A percentile compares a stretch with the other conserved stretches of the same genome.
phyloP scores from a whole-genome alignment of 2,329 filamentous ascomycete species.

The Penicillium expansum region DNA sequence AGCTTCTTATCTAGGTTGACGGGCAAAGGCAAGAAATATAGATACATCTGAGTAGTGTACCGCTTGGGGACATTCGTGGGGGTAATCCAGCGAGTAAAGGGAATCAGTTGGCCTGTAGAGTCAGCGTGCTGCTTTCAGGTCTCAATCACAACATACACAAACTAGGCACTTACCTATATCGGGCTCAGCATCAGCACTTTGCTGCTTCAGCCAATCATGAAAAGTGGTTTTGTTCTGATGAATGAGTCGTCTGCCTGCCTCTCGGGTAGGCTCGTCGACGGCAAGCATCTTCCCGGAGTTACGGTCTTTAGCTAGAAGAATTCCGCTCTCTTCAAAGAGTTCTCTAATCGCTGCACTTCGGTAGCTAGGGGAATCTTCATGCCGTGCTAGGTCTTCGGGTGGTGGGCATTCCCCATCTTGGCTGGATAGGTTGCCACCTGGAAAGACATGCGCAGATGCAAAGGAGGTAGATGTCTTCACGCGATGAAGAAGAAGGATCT shows the following conservation, averaged over 20 bases:
- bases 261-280: conserved; percentile 58
- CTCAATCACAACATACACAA: background rate
- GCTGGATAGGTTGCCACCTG: conserved; percentile 73
- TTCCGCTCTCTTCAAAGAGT: conserved; percentile 92
- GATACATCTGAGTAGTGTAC: conserved; percentile 95
- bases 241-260: conserved; percentile 65
- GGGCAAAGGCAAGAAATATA: conserved; percentile 77
- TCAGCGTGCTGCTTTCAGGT: background rate
- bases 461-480: conserved; percentile 81
- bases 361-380: conserved; percentile 71
- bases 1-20: conserved; percentile 31
- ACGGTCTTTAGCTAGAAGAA: conserved; percentile 63
- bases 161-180: conserved; percentile 55
- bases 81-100: conserved; percentile 92
- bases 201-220: conserved; percentile 57
- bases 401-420: conserved; percentile 68
- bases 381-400: conserved; percentile 54
- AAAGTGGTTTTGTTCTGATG: conserved; percentile 68
- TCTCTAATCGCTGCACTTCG: conserved; percentile 82
- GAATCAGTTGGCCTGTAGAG: conserved; percentile 60
- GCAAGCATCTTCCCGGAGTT: conserved; percentile 55
- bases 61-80: conserved; percentile 67
- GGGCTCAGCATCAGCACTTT: conserved; percentile 36
- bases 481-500: conserved; percentile 83
- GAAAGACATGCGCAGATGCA: conserved; percentile 90